Percentiles rank a stretch among this genome's conserved stretches.
Evolutionary conservation across 306 rosid species (phyloP).

Genomic region (Begonia fuchsioides): DNA sequence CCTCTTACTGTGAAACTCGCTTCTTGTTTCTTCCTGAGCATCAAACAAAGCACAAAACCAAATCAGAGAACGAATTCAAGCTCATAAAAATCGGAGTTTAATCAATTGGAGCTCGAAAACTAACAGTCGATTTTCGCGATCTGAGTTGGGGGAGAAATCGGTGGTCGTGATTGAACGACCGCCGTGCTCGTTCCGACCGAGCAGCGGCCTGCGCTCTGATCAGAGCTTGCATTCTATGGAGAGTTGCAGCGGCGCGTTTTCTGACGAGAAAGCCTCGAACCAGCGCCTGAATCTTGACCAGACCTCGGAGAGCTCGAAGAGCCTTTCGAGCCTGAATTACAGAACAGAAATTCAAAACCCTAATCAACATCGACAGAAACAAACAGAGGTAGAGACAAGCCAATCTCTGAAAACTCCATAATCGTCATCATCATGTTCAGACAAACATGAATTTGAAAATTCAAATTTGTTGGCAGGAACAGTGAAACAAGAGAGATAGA

Average conservation of each 20-base stretch:
- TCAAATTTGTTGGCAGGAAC: slow-evolving; percentile 3
- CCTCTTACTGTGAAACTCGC: slow-evolving; percentile 72
- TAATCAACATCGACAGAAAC: not conserved
- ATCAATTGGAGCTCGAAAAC: not conserved
- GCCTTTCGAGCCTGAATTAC: slow-evolving; percentile 73
- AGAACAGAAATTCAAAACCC: not conserved
- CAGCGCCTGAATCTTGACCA: slow-evolving; percentile 88
- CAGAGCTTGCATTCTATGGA: slow-evolving; percentile 91
- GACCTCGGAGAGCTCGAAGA: slow-evolving; percentile 70
- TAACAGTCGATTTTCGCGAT: slow-evolving; percentile 56
- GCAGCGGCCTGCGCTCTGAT: slow-evolving; percentile 69
- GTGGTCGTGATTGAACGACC: slow-evolving; percentile 60
- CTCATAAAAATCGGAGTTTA: no score
- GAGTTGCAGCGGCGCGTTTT: slow-evolving; percentile 81
- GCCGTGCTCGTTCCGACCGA: slow-evolving; percentile 70
- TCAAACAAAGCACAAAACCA: not conserved
- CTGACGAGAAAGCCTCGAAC: slow-evolving; percentile 81
- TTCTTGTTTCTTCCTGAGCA: slow-evolving; percentile 44
- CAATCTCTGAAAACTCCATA: not conserved
- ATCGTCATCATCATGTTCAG: no score
- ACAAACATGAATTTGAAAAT: slow-evolving; percentile 5
- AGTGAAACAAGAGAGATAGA: not conserved
- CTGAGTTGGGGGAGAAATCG: slow-evolving; percentile 37
- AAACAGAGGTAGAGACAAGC: not conserved
- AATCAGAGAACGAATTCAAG: not conserved